phyloP scores from a whole-genome alignment of 1,139 yeast species.

The Wickerhamomyces sp. region DNA sequence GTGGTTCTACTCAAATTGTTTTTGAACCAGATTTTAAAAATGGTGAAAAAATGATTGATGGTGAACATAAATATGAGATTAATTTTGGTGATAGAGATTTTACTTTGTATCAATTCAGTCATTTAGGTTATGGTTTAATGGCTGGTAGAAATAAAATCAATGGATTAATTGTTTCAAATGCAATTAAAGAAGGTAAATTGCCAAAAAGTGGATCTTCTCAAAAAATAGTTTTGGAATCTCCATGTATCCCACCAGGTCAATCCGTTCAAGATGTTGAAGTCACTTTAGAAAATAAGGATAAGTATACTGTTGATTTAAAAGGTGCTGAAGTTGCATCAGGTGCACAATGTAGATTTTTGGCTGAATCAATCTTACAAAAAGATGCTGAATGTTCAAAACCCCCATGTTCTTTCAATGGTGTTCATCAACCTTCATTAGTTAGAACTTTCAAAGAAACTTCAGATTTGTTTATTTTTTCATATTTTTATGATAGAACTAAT shows the following conservation, averaged over 20 bases:
- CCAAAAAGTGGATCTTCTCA: constrained; percentile 33
- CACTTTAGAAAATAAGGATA: constrained; percentile 41
- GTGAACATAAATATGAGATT: constrained; percentile 82
- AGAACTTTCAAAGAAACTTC: constrained; percentile 63
- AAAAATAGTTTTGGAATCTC: constrained; percentile 53
- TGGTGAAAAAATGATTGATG: constrained; percentile 64
- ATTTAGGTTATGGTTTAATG: constrained; percentile 92
- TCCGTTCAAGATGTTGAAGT: constrained; percentile 52
- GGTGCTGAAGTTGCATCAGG: constrained; percentile 64
- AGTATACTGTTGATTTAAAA: constrained; percentile 62
- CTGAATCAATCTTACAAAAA: constrained; percentile 80
- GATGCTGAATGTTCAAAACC: constrained; percentile 65
- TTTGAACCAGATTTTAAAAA: constrained; percentile 77
- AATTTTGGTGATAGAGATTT: constrained; percentile 78
- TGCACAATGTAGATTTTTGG: constrained; percentile 77
- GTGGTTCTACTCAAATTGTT: constrained; percentile 97
- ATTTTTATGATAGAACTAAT: constrained; percentile 87
- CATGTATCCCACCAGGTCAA: constrained; percentile 82
- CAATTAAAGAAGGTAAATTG: constrained; percentile 37
- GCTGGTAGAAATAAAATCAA: constrained; percentile 87
- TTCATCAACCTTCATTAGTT: constrained; percentile 88
- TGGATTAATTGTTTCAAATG: constrained; percentile 46
- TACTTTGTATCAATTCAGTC: constrained; percentile 89
- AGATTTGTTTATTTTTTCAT: constrained; percentile 87
- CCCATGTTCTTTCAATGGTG: constrained; percentile 96